Evolutionary conservation across 257 asterid species (phyloP).

Genomic region (Scutellaria barbata): DNA sequence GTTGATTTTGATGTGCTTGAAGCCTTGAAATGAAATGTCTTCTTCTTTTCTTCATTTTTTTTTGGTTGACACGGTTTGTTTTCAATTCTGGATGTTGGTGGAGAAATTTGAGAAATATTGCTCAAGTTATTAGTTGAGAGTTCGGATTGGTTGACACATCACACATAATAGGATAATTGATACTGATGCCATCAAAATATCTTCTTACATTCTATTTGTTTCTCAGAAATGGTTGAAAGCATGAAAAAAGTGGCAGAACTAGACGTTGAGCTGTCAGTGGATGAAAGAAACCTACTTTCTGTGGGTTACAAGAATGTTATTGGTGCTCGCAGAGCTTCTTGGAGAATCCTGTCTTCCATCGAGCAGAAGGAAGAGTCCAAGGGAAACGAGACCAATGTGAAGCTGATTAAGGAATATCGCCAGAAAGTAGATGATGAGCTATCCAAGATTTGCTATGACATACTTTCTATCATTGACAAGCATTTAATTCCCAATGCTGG

Average conservation of each 20-base stretch:
- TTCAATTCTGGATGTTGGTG: background rate
- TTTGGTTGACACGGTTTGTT: too few species aligned
- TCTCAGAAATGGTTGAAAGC: slow-evolving; percentile 77
- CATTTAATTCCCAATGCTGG: slow-evolving; percentile 74
- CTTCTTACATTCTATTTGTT: slow-evolving; percentile 13
- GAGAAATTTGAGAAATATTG: slow-evolving; percentile 9
- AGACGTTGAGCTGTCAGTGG: slow-evolving; percentile 76
- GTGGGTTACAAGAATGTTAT: slow-evolving; percentile 89
- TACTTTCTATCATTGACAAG: slow-evolving; percentile 66
- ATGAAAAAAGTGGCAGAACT: slow-evolving; percentile 78
- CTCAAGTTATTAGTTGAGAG: background rate
- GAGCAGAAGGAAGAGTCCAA: slow-evolving; percentile 83
- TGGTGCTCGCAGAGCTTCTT: slow-evolving; percentile 88
- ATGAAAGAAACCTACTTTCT: slow-evolving; percentile 82
- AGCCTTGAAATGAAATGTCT: background rate
- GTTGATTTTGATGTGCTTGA: slow-evolving; percentile 4
- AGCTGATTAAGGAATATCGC: slow-evolving; percentile 70
- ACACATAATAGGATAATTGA: background rate
- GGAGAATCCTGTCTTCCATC: slow-evolving; percentile 86
- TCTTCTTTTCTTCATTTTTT: too few species aligned
- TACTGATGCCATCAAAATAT: background rate
- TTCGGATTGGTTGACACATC: background rate
- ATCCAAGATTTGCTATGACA: slow-evolving; percentile 69
- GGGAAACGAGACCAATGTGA: slow-evolving; percentile 71
- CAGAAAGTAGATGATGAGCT: slow-evolving; percentile 85